Conservation (phyloP, 129 eudicot genomes). For the Erigeron canadensis region DNA sequence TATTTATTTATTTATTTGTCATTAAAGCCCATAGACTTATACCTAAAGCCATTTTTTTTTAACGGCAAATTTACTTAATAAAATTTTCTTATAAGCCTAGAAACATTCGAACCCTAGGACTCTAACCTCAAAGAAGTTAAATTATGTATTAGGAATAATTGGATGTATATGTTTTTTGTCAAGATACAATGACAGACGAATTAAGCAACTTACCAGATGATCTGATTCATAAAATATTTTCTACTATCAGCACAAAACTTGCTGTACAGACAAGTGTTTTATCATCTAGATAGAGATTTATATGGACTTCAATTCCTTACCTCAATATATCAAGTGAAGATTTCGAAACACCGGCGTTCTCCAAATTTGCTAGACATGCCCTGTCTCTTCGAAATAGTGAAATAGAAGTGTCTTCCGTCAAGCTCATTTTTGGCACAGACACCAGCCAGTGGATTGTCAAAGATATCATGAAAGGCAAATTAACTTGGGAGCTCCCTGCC, state of each 20-base stretch:
- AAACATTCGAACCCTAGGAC: too few relatives aligned
- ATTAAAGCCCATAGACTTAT: too few relatives aligned
- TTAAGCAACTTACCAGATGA: conserved; percentile 25
- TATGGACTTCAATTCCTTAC: conserved; percentile 14
- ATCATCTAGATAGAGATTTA: conserved; percentile 2
- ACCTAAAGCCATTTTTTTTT: too few relatives aligned
- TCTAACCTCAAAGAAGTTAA: too few relatives aligned
- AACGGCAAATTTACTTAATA: too few relatives aligned
- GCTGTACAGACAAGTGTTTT: neutral
- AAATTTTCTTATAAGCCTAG: too few relatives aligned
- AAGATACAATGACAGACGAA: too few relatives aligned
- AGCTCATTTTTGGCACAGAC: neutral
- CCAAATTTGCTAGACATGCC: neutral
- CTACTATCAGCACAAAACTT: neutral
- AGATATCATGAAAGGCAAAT: neutral
- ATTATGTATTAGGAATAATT: too few relatives aligned
- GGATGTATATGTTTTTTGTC: too few relatives aligned
- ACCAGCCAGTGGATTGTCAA: neutral
- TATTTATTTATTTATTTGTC: too few relatives aligned
- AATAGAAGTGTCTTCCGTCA: conserved; percentile 3
- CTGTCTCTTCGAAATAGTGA: neutral
- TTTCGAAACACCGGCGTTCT: too few relatives aligned
- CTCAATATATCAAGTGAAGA: neutral
- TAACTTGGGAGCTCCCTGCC: too few relatives aligned
- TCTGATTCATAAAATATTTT: conserved; percentile 16